Evolutionary conservation across 495 filamentous ascomycete species (phyloP), one percentile per base, ranked within the genome.

Genomic region (Evernia prunastri): DNA sequence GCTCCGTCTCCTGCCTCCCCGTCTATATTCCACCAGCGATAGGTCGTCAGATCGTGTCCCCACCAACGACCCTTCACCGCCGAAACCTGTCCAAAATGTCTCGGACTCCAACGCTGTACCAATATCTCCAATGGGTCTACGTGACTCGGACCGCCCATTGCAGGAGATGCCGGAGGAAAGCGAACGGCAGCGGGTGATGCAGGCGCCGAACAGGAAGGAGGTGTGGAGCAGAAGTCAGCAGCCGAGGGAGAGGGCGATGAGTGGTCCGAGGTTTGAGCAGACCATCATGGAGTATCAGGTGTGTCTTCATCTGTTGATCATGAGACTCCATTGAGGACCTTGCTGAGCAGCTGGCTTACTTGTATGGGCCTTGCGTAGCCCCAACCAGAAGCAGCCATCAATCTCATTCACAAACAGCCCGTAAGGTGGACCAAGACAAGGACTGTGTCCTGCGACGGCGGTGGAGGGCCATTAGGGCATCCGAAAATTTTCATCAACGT

Each of bases 401-500:
- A 95, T 63, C 83, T 98, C 73, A 95, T 98, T 71, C 94, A 98
- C 81, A 87, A 89, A 77, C 89, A 97, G 76, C 94, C 91, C 11
- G 94, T 98, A 40, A 83, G 87, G 71, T 98, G 93, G 92, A 89
- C 85, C 58, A 87, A 95, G 75, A 83, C 89, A 66, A 79, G 84
- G 58, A 73, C 89, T 42, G 93, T 95, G 54, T 86, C 84, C 61
- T 98, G 94, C 73, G 92, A 97, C 72, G 94, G 94, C 61, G 94
- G 95, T 60, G 94, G 94, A 65, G 95, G 94, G 25, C 88, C 93
- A 59, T 79, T 89, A 42, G 94, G 94, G 33, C 94, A 98, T 76
- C 94, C 94, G 45, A 82, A 83, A 72, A 88, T 98, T 75, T 98
- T 89, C 75, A 98, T 98, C 82, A 98, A 98, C 76, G 87, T 89